phyloP scores from a whole-genome alignment of 345 rosid genomes.

The Gossypium anomalum region DNA sequence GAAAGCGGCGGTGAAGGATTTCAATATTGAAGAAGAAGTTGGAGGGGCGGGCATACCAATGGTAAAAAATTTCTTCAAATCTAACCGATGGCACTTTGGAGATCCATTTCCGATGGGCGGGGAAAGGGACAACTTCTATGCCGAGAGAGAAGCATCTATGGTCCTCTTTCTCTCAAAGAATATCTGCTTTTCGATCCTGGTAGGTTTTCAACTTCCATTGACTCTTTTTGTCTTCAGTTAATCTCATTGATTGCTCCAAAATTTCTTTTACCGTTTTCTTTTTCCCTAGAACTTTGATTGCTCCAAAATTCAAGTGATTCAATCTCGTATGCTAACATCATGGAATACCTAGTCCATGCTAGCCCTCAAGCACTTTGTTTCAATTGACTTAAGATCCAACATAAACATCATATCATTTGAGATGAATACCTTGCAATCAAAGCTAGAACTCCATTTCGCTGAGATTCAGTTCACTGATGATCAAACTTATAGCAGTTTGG shows the following conservation, averaged over 20 bases:
- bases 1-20: constrained; percentile 42
- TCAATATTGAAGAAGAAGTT: constrained; percentile 46
- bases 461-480: constrained; percentile 50
- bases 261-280: no score
- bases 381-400: no score
- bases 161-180: constrained; percentile 60
- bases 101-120: constrained; percentile 60
- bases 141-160: constrained; percentile 41
- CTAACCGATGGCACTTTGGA: constrained; percentile 39
- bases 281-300: no score
- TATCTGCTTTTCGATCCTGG: constrained; percentile 34
- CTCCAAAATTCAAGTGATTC: no score
- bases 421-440: no score
- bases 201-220: constrained; percentile 8
- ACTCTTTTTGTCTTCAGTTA: neutral
- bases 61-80: constrained; percentile 7
- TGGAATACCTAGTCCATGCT: no score
- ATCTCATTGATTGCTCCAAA: neutral
- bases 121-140: constrained; percentile 46
- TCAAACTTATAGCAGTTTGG: constrained; percentile 16
- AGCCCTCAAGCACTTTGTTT: no score
- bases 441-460: constrained; percentile 77
- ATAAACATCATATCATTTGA: no score
- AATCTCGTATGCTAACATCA: no score
- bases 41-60: constrained; percentile 37